Conservation (phyloP, 148 eudicot genomes). For the Amaranthus hypochondriacus region DNA sequence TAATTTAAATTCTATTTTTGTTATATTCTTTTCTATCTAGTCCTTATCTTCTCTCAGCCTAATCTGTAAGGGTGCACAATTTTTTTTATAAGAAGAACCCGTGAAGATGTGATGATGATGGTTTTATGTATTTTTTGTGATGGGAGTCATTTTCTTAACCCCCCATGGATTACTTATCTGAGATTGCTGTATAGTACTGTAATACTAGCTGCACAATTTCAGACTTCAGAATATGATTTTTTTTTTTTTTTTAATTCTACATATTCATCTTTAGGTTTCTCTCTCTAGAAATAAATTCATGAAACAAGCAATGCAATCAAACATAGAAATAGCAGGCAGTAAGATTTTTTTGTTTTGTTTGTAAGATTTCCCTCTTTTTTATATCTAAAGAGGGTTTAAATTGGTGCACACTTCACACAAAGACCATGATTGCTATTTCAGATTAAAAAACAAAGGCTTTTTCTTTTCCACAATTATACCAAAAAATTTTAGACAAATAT, state of each 20-base stretch:
- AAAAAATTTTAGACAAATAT: too few species aligned
- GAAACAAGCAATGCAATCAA: slow-evolving; percentile 13
- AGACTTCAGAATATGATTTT: slow-evolving; percentile 19
- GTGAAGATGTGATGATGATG: slow-evolving; percentile 37
- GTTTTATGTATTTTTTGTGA: slow-evolving; percentile 29
- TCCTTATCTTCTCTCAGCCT: too few species aligned
- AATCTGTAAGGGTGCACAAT: not conserved
- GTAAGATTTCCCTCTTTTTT: not conserved
- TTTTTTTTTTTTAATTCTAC: not conserved
- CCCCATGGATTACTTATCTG: slow-evolving; percentile 42
- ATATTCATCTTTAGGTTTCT: not conserved
- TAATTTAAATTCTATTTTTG: too few species aligned
- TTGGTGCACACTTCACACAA: slow-evolving; percentile 19
- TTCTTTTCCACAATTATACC: not conserved
- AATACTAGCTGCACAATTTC: not conserved
- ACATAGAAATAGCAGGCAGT: slow-evolving; percentile 19
- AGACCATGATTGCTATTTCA: slow-evolving; percentile 43
- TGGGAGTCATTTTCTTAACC: slow-evolving; percentile 39
- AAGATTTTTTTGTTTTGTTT: slow-evolving; percentile 7
- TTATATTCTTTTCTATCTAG: too few species aligned
- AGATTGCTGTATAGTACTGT: slow-evolving; percentile 12
- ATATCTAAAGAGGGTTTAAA: slow-evolving; percentile 11
- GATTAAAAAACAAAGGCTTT: slow-evolving; percentile 12
- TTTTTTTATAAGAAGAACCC: slow-evolving; percentile 17
- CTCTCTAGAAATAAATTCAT: not conserved